phyloP scores from a whole-genome alignment of 805 yeast species.

The Yamadazyma kitorensis region DNA sequence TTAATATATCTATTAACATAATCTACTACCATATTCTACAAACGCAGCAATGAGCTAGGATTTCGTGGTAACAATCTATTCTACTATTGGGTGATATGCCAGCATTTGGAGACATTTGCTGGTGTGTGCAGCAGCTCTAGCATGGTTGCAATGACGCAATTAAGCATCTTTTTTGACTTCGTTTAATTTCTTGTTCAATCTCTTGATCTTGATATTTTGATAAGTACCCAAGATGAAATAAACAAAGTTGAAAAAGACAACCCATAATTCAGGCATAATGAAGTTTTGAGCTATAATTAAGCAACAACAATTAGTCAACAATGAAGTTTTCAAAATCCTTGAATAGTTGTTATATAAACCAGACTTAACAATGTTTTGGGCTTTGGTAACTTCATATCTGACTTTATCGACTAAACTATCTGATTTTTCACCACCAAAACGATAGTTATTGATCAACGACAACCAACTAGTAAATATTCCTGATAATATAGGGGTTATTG shows the following conservation, averaged over 20 bases:
- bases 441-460: slow-evolving; percentile 45
- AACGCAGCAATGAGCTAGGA: too few relatives aligned
- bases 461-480: slow-evolving; percentile 51
- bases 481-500: slow-evolving; percentile 54
- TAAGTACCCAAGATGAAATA: slow-evolving; percentile 60
- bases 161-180: background rate
- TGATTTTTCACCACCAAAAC: slow-evolving; percentile 12
- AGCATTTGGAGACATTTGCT: too few relatives aligned
- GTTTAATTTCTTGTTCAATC: background rate
- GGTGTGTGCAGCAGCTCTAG: too few relatives aligned
- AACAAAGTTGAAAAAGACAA: slow-evolving; percentile 56
- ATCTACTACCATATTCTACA: too few relatives aligned
- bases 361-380: slow-evolving; percentile 18
- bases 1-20: too few relatives aligned
- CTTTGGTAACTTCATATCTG: slow-evolving; percentile 15
- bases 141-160: too few relatives aligned
- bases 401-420: slow-evolving; percentile 3
- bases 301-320: slow-evolving; percentile 52
- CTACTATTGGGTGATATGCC: too few relatives aligned
- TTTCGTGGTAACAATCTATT: too few relatives aligned
- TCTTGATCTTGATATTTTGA: slow-evolving; percentile 51
- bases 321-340: slow-evolving; percentile 49
- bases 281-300: slow-evolving; percentile 56
- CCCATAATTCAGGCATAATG: slow-evolving; percentile 60
- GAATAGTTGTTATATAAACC: slow-evolving; percentile 44